Base-by-base conservation (phyloP, 768 basidiomycete species). In the Tulasnella sp. region DNA sequence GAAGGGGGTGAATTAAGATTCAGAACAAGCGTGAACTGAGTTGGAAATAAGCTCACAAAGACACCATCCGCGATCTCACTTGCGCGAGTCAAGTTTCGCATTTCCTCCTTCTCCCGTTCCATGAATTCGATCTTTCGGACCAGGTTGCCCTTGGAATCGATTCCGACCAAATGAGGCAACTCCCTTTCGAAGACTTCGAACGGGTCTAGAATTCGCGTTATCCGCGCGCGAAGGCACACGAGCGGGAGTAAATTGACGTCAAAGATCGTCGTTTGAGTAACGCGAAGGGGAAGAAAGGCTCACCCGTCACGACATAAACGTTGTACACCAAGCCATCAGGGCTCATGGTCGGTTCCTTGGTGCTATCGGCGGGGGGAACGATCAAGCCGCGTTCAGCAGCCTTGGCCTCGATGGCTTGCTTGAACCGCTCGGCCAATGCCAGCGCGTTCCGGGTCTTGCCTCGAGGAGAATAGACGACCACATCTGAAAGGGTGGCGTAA, bases 401-500 rank as follows among this genome's bases (percentile, higher is more conserved):
- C 86, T 93, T 93, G 74, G 88, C 84, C 81, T 90, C 88, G 42
- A 94, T 87, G 0, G 94, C 93, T 28, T 89, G 86, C 82, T 88
- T 89, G 84, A 95, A 93, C 46, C 91, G 88, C 76, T 90, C 88
- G 0, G 94, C 94, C 46, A 94, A 88, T 34, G 89, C 86, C 64
- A 91, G 83, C 0, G 93, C 90, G n/a, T 88, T 84, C 34, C 89
- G 88, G 11, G 88, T 88, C 48, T 86, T 84, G 16, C 94, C 94
- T 46, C 84, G 89, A 11, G 94, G 94, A 20, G 94, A 95, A 86
- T 96, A 97, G 40, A 97, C 87, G 82, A 96, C 92, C 50, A 97
- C 91, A 83, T 97, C 96, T 72, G 94, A 95, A n/a, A 97, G 88
- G 9, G 94, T 93, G 1, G 93, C 92, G 83, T 94, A 95, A 80